phyloP scores from a whole-genome alignment of 345 rosid species.

The Raphanus sativus region DNA sequence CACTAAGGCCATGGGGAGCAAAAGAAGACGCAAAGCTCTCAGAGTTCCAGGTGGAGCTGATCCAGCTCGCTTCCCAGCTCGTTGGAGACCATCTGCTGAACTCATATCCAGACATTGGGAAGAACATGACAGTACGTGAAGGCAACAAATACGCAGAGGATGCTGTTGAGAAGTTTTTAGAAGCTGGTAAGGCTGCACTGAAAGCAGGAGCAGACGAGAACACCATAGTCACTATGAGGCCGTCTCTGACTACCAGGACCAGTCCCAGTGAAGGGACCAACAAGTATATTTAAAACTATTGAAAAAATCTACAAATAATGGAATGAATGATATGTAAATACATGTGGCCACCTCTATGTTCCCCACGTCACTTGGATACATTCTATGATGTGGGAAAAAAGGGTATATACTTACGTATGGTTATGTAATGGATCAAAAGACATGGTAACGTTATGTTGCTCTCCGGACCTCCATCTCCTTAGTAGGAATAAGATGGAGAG shows the following conservation, averaged over 20 bases:
- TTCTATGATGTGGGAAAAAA: constrained; percentile 10
- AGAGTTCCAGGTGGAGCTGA: constrained; percentile 89
- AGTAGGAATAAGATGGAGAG: constrained; percentile 8
- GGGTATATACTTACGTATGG: constrained; percentile 1
- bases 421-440: constrained; percentile 13
- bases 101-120: constrained; percentile 83
- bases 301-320: not conserved
- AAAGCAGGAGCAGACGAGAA: constrained; percentile 96
- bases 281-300: constrained; percentile 24
- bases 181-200: constrained; percentile 86
- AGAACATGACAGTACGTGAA: constrained; percentile 78
- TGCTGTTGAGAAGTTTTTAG: constrained; percentile 85
- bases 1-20: constrained; percentile 77
- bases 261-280: constrained; percentile 26
- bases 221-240: constrained; percentile 83
- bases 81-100: constrained; percentile 82
- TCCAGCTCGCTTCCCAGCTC: constrained; percentile 97
- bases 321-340: constrained; percentile 20
- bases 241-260: constrained; percentile 63
- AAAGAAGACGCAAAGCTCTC: constrained; percentile 72
- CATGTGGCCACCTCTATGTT: constrained; percentile 6
- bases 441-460: constrained; percentile 2
- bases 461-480: constrained; percentile 19
- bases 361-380: constrained; percentile 8
- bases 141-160: constrained; percentile 87